Base-by-base conservation (phyloP, 306 rosid genomes). In the Citrullus mucosospermus region DNA sequence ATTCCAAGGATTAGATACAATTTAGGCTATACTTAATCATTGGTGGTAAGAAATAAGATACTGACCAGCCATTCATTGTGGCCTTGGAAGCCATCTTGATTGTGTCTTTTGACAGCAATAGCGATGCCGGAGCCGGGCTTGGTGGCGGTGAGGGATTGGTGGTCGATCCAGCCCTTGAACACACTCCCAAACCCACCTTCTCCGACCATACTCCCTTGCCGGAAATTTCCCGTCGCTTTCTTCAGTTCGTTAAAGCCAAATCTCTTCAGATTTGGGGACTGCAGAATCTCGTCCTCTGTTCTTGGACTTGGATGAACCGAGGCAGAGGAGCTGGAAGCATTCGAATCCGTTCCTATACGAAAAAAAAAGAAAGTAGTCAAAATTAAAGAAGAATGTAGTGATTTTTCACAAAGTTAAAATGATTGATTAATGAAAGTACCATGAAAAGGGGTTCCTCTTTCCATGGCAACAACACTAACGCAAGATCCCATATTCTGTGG, bases 111-210 rank as follows among this genome's bases (percentile, higher is more conserved):
- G 13, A 78, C 75, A 16, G 81, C 81, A 78, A 78, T 66, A 3
- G 71, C 20, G 32, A 78, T 36, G 63, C 81, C 80, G 7, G 25
- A 62, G 44, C 80, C 74, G 22, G 80, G n/a, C 74, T 78, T 78
- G 34, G 80, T 44, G 20, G 80, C 74, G 3, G 81, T 25, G 58
- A 48, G 36, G 0, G 81, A 62, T 15, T 30, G n/a, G 8, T 32
- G 36, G 14, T 65, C 81, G 50, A 78, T 63, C 81, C 81, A 78
- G 10, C 81, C 81, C 32, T 78, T 78, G 36, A 62, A 78, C 15
- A 78, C 81, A 4, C 48, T 25, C 8, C 81, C 81, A 41, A 78
- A 78, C 0, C 81, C 81, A 1, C 75, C 81, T n/a, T 46, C 81
- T 1, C 75, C 81, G 8, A 65, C 62, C 53, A 78, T 66, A 38